Conservation (phyloP, 352 stramenopile species). For the Pythium coloratum region DNA sequence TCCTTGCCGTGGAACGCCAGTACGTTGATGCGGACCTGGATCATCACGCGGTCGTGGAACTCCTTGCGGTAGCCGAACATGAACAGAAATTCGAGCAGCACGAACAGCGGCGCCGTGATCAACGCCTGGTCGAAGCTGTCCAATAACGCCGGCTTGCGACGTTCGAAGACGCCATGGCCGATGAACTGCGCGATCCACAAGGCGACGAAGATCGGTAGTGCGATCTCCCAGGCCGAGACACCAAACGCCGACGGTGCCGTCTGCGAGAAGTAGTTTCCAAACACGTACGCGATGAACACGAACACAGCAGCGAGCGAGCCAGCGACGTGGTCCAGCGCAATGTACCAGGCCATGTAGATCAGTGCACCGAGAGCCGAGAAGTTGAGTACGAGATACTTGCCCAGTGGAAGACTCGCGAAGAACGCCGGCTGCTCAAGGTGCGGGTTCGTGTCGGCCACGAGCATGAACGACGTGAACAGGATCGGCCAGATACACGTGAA, state of each 20-base stretch:
- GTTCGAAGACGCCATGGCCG: constrained; percentile 84
- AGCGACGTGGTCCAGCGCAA: constrained; percentile 55
- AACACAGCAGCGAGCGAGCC: constrained; percentile 54
- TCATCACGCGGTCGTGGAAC: constrained; percentile 58
- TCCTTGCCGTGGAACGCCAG: constrained; percentile 46
- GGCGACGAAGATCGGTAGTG: constrained; percentile 51
- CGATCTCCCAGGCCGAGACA: constrained; percentile 49
- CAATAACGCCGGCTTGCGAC: constrained; percentile 78
- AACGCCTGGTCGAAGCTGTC: constrained; percentile 84
- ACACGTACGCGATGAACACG: constrained; percentile 54
- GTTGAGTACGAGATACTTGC: constrained; percentile 68
- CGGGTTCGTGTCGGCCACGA: constrained; percentile 48
- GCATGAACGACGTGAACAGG: constrained; percentile 69
- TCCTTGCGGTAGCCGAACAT: constrained; percentile 73
- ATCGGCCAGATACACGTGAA: constrained; percentile 87
- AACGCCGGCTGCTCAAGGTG: constrained; percentile 31
- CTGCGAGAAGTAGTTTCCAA: constrained; percentile 58
- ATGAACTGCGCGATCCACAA: constrained; percentile 84
- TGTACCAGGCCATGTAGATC: constrained; percentile 85
- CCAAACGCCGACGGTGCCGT: constrained; percentile 39
- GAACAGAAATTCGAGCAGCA: constrained; percentile 80
- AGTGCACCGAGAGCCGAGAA: constrained; percentile 44
- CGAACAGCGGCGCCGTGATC: constrained; percentile 85
- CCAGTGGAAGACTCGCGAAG: constrained; percentile 30
- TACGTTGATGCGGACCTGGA: constrained; percentile 66